Percentiles rank a stretch among this genome's conserved stretches.
Evolutionary conservation across 2,329 filamentous ascomycete genomes (phyloP).

Genomic region (Arthrocladium fulminans): DNA sequence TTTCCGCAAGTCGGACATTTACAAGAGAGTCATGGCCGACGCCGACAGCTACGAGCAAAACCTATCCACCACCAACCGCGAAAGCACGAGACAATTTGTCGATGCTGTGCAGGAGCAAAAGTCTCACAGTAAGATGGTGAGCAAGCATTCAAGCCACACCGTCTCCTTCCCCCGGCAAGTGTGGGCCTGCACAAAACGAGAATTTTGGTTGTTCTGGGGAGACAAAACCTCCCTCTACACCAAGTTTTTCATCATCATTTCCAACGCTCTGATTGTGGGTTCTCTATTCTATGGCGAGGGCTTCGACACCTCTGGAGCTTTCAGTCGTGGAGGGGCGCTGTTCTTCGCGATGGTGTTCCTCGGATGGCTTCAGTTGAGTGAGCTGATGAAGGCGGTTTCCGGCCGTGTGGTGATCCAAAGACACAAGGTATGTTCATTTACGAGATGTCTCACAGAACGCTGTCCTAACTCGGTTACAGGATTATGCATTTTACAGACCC

Average conservation of each 20-base stretch:
- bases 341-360: slow-evolving; percentile 62
- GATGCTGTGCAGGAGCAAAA: slow-evolving; percentile 57
- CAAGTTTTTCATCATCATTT: slow-evolving; percentile 69
- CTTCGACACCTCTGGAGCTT: slow-evolving; percentile 51
- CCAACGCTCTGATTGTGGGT: slow-evolving; percentile 65
- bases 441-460: no score
- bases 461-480: no score
- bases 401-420: slow-evolving; percentile 61
- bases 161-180: slow-evolving; percentile 67
- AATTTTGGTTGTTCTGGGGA: slow-evolving; percentile 70
- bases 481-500: slow-evolving; percentile 62
- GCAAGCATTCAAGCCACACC: slow-evolving; percentile 64
- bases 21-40: slow-evolving; percentile 52
- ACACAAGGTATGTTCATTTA: no score
- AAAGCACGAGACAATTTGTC: slow-evolving; percentile 57
- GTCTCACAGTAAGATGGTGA: slow-evolving; percentile 49
- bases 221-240: slow-evolving; percentile 68
- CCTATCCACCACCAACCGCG: slow-evolving; percentile 48
- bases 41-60: slow-evolving; percentile 53
- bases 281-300: slow-evolving; percentile 67
- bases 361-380: slow-evolving; percentile 63
- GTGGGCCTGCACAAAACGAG: slow-evolving; percentile 50
- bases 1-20: slow-evolving; percentile 56
- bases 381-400: slow-evolving; percentile 67
- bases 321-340: slow-evolving; percentile 52